These are phyloP conservation scores for Pyricularia sp. DNA, from an alignment of 2,329 filamentous ascomycete genomes.

Conservation along the genomic window DNA sequence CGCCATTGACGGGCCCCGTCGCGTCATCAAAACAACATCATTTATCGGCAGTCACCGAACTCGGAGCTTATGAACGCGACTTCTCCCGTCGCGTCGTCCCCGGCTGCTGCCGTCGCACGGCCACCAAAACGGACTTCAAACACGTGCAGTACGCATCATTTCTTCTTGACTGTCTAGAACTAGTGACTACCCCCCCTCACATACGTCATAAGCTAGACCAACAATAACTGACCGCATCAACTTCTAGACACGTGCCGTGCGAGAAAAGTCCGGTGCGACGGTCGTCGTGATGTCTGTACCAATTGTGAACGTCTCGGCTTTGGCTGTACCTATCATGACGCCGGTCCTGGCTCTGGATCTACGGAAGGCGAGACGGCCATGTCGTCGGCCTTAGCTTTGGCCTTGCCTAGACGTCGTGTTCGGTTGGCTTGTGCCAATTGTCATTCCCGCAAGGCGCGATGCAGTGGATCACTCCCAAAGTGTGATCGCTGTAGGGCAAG, in stretches of 20 bases:
- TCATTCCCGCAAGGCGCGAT: constrained; percentile 48
- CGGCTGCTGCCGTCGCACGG: background rate
- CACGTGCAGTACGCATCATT: constrained; percentile 28
- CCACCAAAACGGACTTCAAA: constrained; percentile 29
- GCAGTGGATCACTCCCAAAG: constrained; percentile 45
- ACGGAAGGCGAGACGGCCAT: constrained; percentile 20
- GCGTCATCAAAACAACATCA: background rate
- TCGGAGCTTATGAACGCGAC: constrained; percentile 1
- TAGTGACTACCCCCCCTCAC: background rate
- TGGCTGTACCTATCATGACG: constrained; percentile 46
- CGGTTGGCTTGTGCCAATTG: constrained; percentile 48
- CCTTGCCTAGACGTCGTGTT: constrained; percentile 43
- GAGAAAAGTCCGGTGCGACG: constrained; percentile 51
- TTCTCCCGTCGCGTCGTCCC: background rate
- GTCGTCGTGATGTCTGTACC: constrained; percentile 41
- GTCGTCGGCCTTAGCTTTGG: constrained; percentile 29
- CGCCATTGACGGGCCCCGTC: background rate
- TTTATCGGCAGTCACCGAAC: background rate
- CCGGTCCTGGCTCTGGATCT: constrained; percentile 13
- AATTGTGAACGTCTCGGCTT: constrained; percentile 51
- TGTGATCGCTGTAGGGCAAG: constrained; percentile 43
- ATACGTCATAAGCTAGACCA: background rate
- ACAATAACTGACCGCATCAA: background rate
- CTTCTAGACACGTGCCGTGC: constrained; percentile 34
- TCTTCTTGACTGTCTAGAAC: background rate